These are phyloP conservation scores for Eutypa lata DNA, from an alignment of 2,329 filamentous ascomycete genomes.

Conservation along the genomic window DNA sequence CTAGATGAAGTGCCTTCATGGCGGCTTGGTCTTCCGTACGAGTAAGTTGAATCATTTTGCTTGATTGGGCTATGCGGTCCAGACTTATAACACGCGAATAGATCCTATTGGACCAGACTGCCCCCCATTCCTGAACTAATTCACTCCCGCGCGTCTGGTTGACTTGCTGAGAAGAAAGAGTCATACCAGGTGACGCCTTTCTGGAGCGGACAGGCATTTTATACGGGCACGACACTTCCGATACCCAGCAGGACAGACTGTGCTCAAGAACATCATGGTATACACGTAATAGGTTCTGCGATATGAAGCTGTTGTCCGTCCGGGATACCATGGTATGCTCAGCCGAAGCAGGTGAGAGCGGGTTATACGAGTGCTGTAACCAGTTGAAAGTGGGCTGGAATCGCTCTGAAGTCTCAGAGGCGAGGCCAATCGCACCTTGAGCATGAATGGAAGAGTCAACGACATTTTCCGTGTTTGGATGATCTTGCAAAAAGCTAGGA, in stretches of 20 bases:
- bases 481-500: background rate
- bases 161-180: constrained; percentile 17
- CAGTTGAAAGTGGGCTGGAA: background rate
- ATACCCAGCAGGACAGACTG: constrained; percentile 51
- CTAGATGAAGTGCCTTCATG: constrained; percentile 42
- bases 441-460: background rate
- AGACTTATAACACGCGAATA: constrained; percentile 46
- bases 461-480: background rate
- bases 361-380: background rate
- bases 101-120: constrained; percentile 46
- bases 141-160: constrained; percentile 1
- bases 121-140: constrained; percentile 26
- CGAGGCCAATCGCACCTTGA: background rate
- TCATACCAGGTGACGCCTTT: background rate
- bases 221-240: constrained; percentile 52
- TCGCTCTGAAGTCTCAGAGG: background rate
- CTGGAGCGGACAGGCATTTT: constrained; percentile 19
- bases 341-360: constrained; percentile 10
- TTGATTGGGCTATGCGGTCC: constrained; percentile 39
- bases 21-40: constrained; percentile 40
- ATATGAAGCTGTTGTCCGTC: constrained; percentile 35
- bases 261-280: constrained; percentile 55
- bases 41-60: constrained; percentile 38
- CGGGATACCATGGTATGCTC: constrained; percentile 21
- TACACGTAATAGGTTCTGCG: constrained; percentile 42